Base-by-base conservation (phyloP, 1,284 basidiomycete genomes). In the Tylopilus orsonianus region DNA sequence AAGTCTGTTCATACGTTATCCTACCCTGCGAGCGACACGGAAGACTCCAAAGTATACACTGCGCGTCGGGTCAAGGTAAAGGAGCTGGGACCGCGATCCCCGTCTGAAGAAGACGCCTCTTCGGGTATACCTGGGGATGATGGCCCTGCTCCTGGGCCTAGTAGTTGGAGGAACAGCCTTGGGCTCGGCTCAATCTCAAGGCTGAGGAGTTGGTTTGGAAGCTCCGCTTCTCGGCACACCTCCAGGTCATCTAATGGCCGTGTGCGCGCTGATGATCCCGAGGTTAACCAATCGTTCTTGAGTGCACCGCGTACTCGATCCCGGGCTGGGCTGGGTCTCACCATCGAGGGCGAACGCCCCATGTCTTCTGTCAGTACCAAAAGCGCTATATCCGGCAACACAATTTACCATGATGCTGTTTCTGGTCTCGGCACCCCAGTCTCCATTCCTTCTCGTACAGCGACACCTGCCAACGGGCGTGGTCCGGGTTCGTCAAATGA, bases 41-140 rank as follows among this genome's bases (percentile, higher is more conserved):
- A 82, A 56, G 69, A 73, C 9, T 74, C 76, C 0, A 77, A 79
- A 20, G 57, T 85, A 3, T 71, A 79, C 45, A 82, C 79, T 12
- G 83, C 82, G 0, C 76, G 77, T 13, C 76, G 82, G 6, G 81
- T 86, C 37, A 75, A 72, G 42, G 75, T 80, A 3, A 71, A 73
- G 46, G 73, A 74, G 39, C 66, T 75, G 13, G 69, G 69, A 23
- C 66, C 66, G 10, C 70, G 67, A 7, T 54, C 64, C 29, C 48
- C 62, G 0, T 57, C 46, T 16, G 65, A 61, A 10, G 60, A 56
- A 2, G 46, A 57, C 44, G n/a, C 56, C 49, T 39, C 61, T 52
- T 41, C 61, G 24, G 16, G 60, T 56, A 39, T 50, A 42, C 65
- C 47, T 41, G 30, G 57, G n/a, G 66, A 61, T 7, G 50, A 62